phyloP scores from a whole-genome alignment of 257 asterid genomes.

The Solanum ahanhuiri region DNA sequence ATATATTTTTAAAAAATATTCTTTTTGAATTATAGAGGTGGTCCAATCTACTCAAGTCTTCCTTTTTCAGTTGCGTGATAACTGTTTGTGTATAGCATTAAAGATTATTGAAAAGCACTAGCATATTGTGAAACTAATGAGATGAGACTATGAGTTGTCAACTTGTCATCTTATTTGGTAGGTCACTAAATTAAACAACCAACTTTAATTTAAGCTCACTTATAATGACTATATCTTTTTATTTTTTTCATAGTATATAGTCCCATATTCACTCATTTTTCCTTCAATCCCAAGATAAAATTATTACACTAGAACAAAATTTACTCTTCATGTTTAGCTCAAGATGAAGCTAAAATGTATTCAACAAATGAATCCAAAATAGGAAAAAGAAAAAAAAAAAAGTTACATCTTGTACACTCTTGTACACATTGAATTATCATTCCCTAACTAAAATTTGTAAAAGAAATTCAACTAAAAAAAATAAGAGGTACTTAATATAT shows the following conservation, averaged over 20 bases:
- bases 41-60: not conserved
- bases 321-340: not conserved
- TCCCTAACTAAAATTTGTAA: not conserved
- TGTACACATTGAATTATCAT: not conserved
- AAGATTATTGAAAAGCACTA: not conserved
- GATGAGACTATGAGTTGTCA: not conserved
- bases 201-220: not conserved
- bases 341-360: not conserved
- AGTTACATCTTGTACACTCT: not conserved
- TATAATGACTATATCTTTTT: not conserved
- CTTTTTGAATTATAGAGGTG: not conserved
- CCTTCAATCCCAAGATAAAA: constrained; percentile 12
- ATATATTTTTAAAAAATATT: not conserved
- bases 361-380: not conserved
- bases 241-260: not conserved
- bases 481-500: not conserved
- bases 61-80: constrained; percentile 5
- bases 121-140: not conserved
- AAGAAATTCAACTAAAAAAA: not conserved
- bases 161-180: not conserved
- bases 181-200: not conserved
- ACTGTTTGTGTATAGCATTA: not conserved
- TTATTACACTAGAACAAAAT: not conserved
- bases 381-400: not conserved
- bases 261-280: constrained; percentile 5